Evolutionary conservation across 805 yeast species (phyloP).

Genomic region (Nakazawaea populi): DNA sequence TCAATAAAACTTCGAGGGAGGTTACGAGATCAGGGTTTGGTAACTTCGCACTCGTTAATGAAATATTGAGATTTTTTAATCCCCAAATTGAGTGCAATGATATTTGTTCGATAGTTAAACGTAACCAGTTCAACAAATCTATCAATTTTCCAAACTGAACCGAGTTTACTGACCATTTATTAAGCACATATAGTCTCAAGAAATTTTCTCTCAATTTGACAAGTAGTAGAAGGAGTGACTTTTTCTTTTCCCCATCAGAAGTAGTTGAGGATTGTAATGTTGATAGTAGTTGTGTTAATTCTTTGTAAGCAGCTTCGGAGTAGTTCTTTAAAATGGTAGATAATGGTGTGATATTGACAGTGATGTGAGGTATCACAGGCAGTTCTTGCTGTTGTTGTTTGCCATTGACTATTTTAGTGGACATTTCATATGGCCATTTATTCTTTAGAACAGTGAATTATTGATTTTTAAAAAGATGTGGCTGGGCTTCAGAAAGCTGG

Average conservation of each 20-base stretch:
- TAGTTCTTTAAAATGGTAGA: conserved; percentile 52
- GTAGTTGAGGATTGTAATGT: conserved; percentile 48
- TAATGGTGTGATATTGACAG: conserved; percentile 63
- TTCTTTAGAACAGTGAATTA: too few relatives aligned
- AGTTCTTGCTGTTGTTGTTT: conserved; percentile 12
- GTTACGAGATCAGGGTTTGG: conserved; percentile 90
- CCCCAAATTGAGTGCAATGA: conserved; percentile 61
- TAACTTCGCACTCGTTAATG: conserved; percentile 80
- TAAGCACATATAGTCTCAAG: conserved; percentile 75
- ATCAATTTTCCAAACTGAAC: conserved; percentile 69
- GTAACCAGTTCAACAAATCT: conserved; percentile 81
- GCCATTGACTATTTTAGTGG: background rate
- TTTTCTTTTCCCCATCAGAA: conserved; percentile 59
- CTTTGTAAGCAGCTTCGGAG: conserved; percentile 57
- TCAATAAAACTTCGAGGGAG: conserved; percentile 74
- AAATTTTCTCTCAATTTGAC: conserved; percentile 77
- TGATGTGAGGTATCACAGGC: conserved; percentile 63
- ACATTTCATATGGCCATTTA: background rate
- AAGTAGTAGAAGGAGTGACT: conserved; percentile 59
- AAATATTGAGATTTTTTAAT: conserved; percentile 60
- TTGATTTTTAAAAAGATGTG: too few relatives aligned
- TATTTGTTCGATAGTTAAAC: conserved; percentile 65
- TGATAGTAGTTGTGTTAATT: conserved; percentile 54
- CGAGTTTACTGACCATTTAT: conserved; percentile 81
- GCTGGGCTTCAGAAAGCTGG: too few relatives aligned